phyloP scores from a whole-genome alignment of 2,329 filamentous ascomycete species.

The Sphaerulina musiva region DNA sequence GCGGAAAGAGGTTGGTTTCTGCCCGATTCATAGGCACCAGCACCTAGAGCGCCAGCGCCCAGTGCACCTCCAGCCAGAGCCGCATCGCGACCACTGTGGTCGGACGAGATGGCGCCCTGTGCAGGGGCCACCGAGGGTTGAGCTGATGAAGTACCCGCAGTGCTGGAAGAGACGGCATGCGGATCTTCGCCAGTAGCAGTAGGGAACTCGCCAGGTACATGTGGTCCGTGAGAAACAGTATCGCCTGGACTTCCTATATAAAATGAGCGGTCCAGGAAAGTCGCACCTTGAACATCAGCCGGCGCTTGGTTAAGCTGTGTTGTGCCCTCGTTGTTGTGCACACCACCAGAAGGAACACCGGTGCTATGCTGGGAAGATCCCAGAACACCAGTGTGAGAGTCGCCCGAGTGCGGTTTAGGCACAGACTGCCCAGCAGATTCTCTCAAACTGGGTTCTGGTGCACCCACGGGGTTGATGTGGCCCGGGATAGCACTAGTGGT shows the following conservation, averaged over 20 bases:
- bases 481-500: neutral
- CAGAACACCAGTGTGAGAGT: neutral
- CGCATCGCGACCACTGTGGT: slow-evolving; percentile 32
- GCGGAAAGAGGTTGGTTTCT: neutral
- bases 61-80: slow-evolving; percentile 28
- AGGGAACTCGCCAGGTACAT: slow-evolving; percentile 32
- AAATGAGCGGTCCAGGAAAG: slow-evolving; percentile 24
- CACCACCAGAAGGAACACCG: slow-evolving; percentile 10
- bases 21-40: slow-evolving; percentile 1
- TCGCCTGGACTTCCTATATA: slow-evolving; percentile 17
- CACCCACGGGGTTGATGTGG: slow-evolving; percentile 18
- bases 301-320: slow-evolving; percentile 17
- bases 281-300: slow-evolving; percentile 23
- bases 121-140: neutral
- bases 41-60: slow-evolving; percentile 20
- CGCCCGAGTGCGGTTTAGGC: slow-evolving; percentile 3
- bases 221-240: slow-evolving; percentile 19
- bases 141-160: neutral
- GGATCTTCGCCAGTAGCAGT: slow-evolving; percentile 16
- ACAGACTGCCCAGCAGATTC: neutral
- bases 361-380: slow-evolving; percentile 1
- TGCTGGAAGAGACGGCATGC: neutral
- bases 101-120: neutral
- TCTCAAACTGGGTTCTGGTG: slow-evolving; percentile 12
- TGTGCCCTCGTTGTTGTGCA: slow-evolving; percentile 4